These are phyloP conservation scores for Chaetomium globosum DNA, from an alignment of 2,329 filamentous ascomycete species.

Conservation along the genomic window DNA sequence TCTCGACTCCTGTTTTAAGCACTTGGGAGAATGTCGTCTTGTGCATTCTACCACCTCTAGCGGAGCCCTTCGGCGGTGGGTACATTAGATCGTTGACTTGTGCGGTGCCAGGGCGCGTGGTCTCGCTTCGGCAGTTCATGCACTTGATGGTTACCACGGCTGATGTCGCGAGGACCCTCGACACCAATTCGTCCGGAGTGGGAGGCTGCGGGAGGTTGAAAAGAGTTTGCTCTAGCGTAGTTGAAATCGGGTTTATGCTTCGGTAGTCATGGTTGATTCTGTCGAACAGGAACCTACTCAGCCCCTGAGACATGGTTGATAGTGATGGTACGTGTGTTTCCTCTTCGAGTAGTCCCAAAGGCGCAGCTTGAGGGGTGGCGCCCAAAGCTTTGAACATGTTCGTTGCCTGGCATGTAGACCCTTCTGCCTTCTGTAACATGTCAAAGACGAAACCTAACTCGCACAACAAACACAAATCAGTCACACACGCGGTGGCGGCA, in stretches of 20 bases:
- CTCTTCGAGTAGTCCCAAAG: slow-evolving; percentile 82
- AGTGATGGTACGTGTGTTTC: slow-evolving; percentile 72
- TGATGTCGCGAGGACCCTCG: slow-evolving; percentile 65
- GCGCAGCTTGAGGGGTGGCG: slow-evolving; percentile 75
- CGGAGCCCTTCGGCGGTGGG: slow-evolving; percentile 59
- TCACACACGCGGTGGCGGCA: slow-evolving; percentile 79
- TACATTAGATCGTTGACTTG: slow-evolving; percentile 88
- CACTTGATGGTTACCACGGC: slow-evolving; percentile 78
- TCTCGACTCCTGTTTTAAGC: slow-evolving; percentile 88
- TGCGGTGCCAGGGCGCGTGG: slow-evolving; percentile 74
- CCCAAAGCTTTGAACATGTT: slow-evolving; percentile 91
- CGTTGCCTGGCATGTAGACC: slow-evolving; percentile 92
- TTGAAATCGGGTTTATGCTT: slow-evolving; percentile 63
- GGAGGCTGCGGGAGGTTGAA: slow-evolving; percentile 28
- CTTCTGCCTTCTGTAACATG: slow-evolving; percentile 95
- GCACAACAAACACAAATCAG: slow-evolving; percentile 83
- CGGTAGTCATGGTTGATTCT: slow-evolving; percentile 77
- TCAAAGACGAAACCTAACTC: slow-evolving; percentile 95
- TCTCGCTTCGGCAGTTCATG: slow-evolving; percentile 84
- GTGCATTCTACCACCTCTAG: slow-evolving; percentile 54
- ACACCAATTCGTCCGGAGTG: slow-evolving; percentile 35
- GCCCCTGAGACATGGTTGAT: slow-evolving; percentile 79
- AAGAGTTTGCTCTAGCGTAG: slow-evolving; percentile 69
- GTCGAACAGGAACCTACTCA: slow-evolving; percentile 83
- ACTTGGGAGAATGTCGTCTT: slow-evolving; percentile 81